Base-by-base conservation (phyloP, 345 rosid genomes). In the Kandelia obovata region DNA sequence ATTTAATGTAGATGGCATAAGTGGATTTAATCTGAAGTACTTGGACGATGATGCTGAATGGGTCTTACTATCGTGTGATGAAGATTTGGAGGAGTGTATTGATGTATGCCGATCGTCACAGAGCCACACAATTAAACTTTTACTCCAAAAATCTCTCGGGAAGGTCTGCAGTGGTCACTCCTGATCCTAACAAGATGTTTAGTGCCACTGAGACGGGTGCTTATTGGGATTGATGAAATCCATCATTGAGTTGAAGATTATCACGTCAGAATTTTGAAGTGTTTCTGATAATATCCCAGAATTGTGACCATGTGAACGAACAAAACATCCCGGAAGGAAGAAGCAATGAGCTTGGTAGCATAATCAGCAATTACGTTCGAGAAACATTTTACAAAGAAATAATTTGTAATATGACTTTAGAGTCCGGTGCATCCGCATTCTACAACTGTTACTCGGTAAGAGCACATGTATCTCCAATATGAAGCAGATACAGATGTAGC, bases 21-120 rank as follows among this genome's bases (percentile, higher is more conserved):
- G 76, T 59, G 77, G 76, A 73, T 87, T 72, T 74, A 87, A 88
- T 75, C 80, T 94, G 53, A 94, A 86, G 86, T 94, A 94, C 88
- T 78, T 94, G 75, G 97, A 94, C 25, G 98, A 94, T 75, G 98
- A 94, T 65, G 74, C 69, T n/a, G 98, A 94, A 67, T 94, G 98
- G 98, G 90, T 94, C 30, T 73, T 94, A 59, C 75, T 89, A 71
- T 89, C 96, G 1, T 91, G 97, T 58, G 96, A 91, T 78, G 97
- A 87, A 3, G 98, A 94, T 79, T 81, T 89, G 71, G 87, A 85
- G 70, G 98, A 94, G 73, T 94, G 98, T 61, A 72, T 91, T 52
- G 88, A 88, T 62, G 77, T 91, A 25, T 87, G 79, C 60, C 78
- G 77, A 68, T 80, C 86, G 23, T 83, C 84, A 70, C 78, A 77